Conservation (phyloP, 495 filamentous ascomycete species). For the Bryoglossum gracile region DNA sequence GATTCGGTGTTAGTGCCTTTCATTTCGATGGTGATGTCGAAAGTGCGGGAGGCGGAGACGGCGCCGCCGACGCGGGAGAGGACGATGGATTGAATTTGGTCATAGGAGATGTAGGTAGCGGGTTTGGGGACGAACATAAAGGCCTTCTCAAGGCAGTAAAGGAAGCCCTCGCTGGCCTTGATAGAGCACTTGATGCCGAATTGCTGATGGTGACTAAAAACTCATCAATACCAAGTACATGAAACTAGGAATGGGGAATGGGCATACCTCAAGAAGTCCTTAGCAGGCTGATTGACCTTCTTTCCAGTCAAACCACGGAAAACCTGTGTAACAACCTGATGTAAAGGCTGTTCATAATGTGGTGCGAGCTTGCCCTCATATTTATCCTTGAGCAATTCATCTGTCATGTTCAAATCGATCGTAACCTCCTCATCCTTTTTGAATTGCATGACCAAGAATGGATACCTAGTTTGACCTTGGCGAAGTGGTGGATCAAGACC, state of each 20-base stretch:
- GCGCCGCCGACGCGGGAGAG: constrained; percentile 95
- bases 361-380: constrained; percentile 83
- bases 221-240: too few relatives aligned
- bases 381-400: constrained; percentile 69
- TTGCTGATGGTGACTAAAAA: constrained; percentile 76
- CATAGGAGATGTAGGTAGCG: constrained; percentile 90
- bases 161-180: constrained; percentile 94
- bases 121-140: constrained; percentile 99
- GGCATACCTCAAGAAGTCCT: constrained; percentile 70
- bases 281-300: constrained; percentile 87
- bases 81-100: constrained; percentile 79
- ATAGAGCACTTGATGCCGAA: constrained; percentile 98
- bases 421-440: constrained; percentile 97
- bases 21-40: constrained; percentile 88
- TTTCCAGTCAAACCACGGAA: constrained; percentile 91
- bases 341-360: constrained; percentile 86
- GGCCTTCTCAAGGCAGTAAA: constrained; percentile 96
- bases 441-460: constrained; percentile 98
- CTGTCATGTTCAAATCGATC: constrained; percentile 95
- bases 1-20: constrained; percentile 71
- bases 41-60: constrained; percentile 87
- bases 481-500: constrained; percentile 93
- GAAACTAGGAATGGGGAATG: too few relatives aligned
- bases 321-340: constrained; percentile 85
- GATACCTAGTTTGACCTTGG: constrained; percentile 96